Percentiles rank a stretch among this genome's conserved stretches.
phyloP scores from a whole-genome alignment of 108 stramenopile species.

The Parietichytrium sp. region DNA sequence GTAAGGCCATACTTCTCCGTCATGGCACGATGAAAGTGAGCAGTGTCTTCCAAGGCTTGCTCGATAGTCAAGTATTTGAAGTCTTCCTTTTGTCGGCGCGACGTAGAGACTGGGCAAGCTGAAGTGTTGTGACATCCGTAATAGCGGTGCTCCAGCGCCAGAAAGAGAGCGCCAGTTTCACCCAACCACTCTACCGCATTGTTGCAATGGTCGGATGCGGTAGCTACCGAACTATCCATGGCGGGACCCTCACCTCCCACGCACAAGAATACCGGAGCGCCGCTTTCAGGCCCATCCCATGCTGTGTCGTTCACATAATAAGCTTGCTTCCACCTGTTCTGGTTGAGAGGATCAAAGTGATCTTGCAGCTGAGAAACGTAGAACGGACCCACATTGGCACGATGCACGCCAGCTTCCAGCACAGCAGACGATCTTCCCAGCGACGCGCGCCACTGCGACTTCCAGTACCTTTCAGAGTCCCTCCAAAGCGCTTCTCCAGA shows the following conservation, averaged over 20 bases:
- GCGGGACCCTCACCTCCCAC: slow-evolving; percentile 52
- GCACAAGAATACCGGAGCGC: slow-evolving; percentile 49
- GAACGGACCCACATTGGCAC: no score
- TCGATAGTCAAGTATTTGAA: slow-evolving; percentile 67
- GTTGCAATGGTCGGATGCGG: not conserved
- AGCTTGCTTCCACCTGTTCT: slow-evolving; percentile 39
- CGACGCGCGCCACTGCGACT: no score
- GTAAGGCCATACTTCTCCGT: not conserved
- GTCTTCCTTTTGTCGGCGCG: slow-evolving; percentile 38
- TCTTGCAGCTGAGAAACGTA: no score
- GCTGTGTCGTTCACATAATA: slow-evolving; percentile 49
- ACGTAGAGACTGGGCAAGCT: slow-evolving; percentile 59
- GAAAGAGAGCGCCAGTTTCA: slow-evolving; percentile 48
- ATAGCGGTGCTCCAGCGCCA: slow-evolving; percentile 83
- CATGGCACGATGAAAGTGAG: slow-evolving; percentile 60
- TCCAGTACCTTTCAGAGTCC: no score
- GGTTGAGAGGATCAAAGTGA: not conserved
- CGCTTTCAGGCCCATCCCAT: slow-evolving; percentile 21
- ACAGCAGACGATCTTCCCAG: no score
- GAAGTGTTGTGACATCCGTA: slow-evolving; percentile 64
- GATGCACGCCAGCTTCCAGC: no score
- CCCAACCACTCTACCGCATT: not conserved
- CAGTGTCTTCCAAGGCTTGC: slow-evolving; percentile 80
- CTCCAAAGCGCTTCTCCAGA: no score
- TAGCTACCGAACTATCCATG: not conserved